phyloP scores from a whole-genome alignment of 257 asterid species.

The Striga asiatica region DNA sequence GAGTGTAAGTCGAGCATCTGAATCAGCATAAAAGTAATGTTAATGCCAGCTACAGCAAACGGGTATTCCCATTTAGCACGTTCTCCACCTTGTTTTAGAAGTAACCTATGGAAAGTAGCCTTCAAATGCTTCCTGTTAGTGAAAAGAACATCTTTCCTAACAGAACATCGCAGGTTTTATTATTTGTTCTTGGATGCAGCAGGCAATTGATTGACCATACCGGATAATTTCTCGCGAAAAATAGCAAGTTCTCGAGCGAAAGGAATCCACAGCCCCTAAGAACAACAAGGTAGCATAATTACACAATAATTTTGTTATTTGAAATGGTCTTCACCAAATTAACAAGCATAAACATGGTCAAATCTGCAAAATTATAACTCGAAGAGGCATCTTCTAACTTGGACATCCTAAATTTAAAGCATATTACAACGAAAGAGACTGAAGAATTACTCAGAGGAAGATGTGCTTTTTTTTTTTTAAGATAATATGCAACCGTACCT shows the following conservation, averaged over 20 bases:
- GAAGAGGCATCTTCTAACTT: no score
- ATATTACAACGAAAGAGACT: no score
- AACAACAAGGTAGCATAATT: conserved; percentile 14
- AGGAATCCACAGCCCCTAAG: conserved; percentile 89
- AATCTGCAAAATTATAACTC: not conserved
- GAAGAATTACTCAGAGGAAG: no score
- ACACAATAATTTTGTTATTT: conserved; percentile 1
- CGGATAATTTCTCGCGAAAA: conserved; percentile 66
- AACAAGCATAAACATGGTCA: not conserved
- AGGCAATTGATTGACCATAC: conserved; percentile 36
- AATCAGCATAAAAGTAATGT: conserved; percentile 75
- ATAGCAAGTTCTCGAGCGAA: conserved; percentile 88
- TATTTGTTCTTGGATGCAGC: conserved; percentile 15
- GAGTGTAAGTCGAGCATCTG: conserved; percentile 83
- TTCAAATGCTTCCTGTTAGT: conserved; percentile 62
- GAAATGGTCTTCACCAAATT: no score
- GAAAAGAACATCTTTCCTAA: conserved; percentile 9
- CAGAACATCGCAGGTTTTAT: conserved; percentile 1
- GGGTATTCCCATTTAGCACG: conserved; percentile 95
- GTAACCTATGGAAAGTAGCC: conserved; percentile 80
- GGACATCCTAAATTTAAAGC: no score
- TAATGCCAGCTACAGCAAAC: conserved; percentile 88
- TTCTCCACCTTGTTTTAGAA: conserved; percentile 59
- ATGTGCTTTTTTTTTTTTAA: not conserved
- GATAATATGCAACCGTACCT: conserved; percentile 32